Base-by-base conservation (phyloP, 1,284 basidiomycete genomes). In the Hymenochaete sp. region DNA sequence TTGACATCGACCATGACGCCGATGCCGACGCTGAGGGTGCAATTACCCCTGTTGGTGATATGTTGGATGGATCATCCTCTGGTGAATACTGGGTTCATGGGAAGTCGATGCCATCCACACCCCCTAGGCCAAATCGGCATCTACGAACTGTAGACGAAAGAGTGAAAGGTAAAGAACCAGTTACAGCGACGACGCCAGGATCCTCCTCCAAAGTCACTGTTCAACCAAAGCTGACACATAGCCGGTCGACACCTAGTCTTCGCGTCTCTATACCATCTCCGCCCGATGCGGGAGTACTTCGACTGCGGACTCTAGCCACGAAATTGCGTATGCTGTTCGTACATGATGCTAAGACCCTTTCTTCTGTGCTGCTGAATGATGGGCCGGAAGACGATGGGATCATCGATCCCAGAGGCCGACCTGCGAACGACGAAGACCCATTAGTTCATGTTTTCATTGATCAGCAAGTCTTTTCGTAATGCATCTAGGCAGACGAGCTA, bases 361-460 rank as follows among this genome's bases (percentile, higher is more conserved):
- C 71, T 47, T 62, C 77, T 24, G 77, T 80, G 53, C 39, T 44
- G 24, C 40, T 47, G 37, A 48, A 52, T 32, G 50, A 44, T 26
- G 28, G 27, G 9, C 44, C 44, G 26, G 51, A 46, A 45, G 51
- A 51, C 18, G 44, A 51, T 25, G 45, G 59, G 54, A 43, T 62
- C 58, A 60, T 65, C 18, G 62, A 68, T 39, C 68, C 71, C 25
- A 66, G 73, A 43, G 75, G 72, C 26, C 72, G 71, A 18, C 59
- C 60, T n/a, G 67, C 70, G 11, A 56, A 56, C 29, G 56, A 66
- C 21, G 68, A 67, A 32, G 79, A 84, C 55, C 72, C 75, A 9
- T 60, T 81, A 52, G 75, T 86, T 36, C 87, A 93, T 63, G 75
- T 92, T 53, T 92, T 91, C 62, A 73, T 93, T 51, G 89, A 93